Evolutionary conservation across 139 green algal species (phyloP), one percentile per base, ranked within the genome.

Genomic region (Coelastrella sp.): DNA sequence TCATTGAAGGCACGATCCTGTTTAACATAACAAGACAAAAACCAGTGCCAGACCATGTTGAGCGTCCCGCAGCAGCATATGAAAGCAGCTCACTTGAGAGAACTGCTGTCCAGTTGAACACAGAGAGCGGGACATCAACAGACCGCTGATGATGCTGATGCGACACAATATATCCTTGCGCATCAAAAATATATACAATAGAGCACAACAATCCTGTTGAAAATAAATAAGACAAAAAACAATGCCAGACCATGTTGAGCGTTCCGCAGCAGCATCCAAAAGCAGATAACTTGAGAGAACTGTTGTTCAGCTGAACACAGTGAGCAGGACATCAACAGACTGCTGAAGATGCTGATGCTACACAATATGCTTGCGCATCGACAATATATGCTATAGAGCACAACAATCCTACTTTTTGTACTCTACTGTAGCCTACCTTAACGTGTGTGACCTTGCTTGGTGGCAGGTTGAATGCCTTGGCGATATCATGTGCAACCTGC

Each of bases 1-100:
- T 98, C 96, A 62, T 98, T 98, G 91, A 98, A 98, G 0, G 94
- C 94, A 15, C 96, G 88, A 80, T 98, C 96, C 66, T 86, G 77
- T 21, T 95, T 5, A 9, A 17, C 15, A 38, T 35, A 74, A 0
- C 66, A 74, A 4, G 5, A 50, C 35, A 11, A 74, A 13, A 64
- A 9, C 17, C 53, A 64, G 53, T 5, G 30, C 7, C 53, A 64
- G 53, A 9, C 6, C 6, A 3, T 64, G 45, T 13, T 57, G 45
- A 23, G 15, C 15, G 45, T 9, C 11, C 0, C 11, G 11, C 45
- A 66, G 57, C 57, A 66, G 57, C 57, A 66, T 6, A n/a, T n/a
- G n/a, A n/a, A n/a, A n/a, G n/a, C n/a, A n/a, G n/a, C n/a, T n/a
- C n/a, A n/a, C n/a, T n/a, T n/a, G n/a, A n/a, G n/a, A n/a, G n/a